Base-by-base conservation (phyloP, 2,329 filamentous ascomycete species). In the Pleurostoma richardsiae region DNA sequence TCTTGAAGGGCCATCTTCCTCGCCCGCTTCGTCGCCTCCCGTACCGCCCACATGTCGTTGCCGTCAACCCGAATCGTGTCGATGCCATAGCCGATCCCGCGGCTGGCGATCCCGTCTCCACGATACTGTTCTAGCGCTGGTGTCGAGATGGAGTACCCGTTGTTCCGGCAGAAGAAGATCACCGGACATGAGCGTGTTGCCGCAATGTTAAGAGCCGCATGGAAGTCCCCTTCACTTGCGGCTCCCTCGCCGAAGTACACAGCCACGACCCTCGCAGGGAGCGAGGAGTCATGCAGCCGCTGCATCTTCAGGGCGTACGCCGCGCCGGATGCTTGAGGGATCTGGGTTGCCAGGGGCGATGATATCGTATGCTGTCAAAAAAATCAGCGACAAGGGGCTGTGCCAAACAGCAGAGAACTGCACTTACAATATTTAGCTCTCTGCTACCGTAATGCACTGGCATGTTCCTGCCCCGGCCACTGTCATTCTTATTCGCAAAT, bases 361-460 rank as follows among this genome's bases (percentile, higher is more conserved):
- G 85, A 88, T 40, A 92, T 88, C 29, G 86, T 86, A 62, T 90
- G 85, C 78, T 83, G 47, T 49, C 52, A 27, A 66, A 50, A 50
- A 29, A 3, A 29, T 40, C 4, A 11, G 8, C 6, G n/a, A 29
- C 6, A 3, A 36, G 27, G 42, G 7, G 45, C 33, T 4, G 5
- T 19, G 31, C 19, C 11, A 26, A 6, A 28, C 19, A 27, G 30
- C n/a, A 33, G 30, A 10, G 27, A 29, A 29, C 29, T 30, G 19
- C 3, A 71, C 80, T 63, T 63, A 91, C 87, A 59, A 96, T 90
- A 56, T 96, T 90, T 48, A 95, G 73, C 53, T 88, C 83, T 48
- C 77, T 81, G 64, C 86, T 90, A 41, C 91, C 91, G 60, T 97
- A 99, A 68, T 99, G 94, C 10, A 97, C 88, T 1, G 94, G 94